Conservation (phyloP, 176 grass and related monocot genomes). For the Cenchrus fungigraminus region DNA sequence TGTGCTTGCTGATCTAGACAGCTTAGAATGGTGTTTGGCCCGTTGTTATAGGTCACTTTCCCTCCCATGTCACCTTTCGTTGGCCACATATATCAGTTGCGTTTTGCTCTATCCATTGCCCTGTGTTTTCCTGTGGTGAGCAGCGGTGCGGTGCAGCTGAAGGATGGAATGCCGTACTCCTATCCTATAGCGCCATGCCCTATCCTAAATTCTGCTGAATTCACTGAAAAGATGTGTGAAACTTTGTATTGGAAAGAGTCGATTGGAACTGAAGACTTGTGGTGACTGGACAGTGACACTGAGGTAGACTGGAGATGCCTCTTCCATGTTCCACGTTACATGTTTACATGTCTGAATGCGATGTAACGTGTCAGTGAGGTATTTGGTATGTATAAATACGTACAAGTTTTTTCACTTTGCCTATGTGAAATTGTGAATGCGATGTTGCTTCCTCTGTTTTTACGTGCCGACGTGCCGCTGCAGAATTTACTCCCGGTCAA, state of each 20-base stretch:
- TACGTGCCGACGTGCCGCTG: background rate
- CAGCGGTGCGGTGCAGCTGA: constrained; percentile 14
- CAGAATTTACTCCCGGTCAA: constrained; percentile 2
- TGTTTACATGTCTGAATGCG: constrained; percentile 13
- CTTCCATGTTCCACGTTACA: background rate
- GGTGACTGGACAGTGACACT: constrained; percentile 8
- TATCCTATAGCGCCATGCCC: background rate
- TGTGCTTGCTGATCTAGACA: constrained; percentile 30
- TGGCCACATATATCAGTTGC: background rate
- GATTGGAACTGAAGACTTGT: background rate
- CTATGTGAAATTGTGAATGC: background rate
- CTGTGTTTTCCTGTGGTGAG: constrained; percentile 21
- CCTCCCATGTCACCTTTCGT: constrained; percentile 37
- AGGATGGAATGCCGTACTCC: constrained; percentile 31
- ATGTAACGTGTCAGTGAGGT: constrained; percentile 5
- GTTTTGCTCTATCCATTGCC: constrained; percentile 28
- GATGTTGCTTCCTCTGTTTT: background rate
- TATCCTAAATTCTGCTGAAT: constrained; percentile 13
- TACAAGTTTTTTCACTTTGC: background rate
- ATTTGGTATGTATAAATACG: constrained; percentile 12
- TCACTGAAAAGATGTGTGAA: constrained; percentile 22
- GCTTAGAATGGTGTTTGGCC: constrained; percentile 14
- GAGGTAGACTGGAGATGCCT: constrained; percentile 18
- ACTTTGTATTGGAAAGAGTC: constrained; percentile 4
- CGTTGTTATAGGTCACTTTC: constrained; percentile 52